Percentiles rank a stretch among this genome's conserved stretches.
phyloP scores from a whole-genome alignment of 768 basidiomycete species.

The Lactifluus subvellereus region DNA sequence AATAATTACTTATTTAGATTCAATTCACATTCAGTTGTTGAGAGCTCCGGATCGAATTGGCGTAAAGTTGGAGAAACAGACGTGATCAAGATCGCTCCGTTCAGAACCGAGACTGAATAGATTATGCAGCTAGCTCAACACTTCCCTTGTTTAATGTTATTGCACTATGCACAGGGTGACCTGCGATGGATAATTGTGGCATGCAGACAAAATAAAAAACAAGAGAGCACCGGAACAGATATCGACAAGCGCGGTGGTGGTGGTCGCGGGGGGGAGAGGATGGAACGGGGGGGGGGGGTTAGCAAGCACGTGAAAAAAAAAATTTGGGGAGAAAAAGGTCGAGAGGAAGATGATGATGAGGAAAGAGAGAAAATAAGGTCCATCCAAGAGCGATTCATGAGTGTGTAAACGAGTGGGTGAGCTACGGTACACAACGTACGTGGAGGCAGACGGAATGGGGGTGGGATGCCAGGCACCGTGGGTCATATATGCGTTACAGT shows the following conservation, averaged over 20 bases:
- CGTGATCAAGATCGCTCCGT: neutral
- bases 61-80: neutral
- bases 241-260: slow-evolving; percentile 19
- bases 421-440: slow-evolving; percentile 24
- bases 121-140: slow-evolving; percentile 26
- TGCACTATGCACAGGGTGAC: slow-evolving; percentile 25
- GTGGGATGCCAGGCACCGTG: slow-evolving; percentile 19
- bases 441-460: slow-evolving; percentile 14
- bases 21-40: neutral
- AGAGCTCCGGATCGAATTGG: neutral
- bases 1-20: slow-evolving; percentile 5
- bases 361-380: slow-evolving; percentile 7
- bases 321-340: neutral
- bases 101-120: slow-evolving; percentile 8
- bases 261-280: slow-evolving; percentile 2
- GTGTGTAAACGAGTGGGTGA: slow-evolving; percentile 25
- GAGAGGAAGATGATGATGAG: slow-evolving; percentile 16
- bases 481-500: slow-evolving; percentile 27
- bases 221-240: slow-evolving; percentile 25
- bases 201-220: slow-evolving; percentile 27
- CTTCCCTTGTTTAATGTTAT: slow-evolving; percentile 26
- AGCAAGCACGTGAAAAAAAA: slow-evolving; percentile 21
- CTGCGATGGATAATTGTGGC: slow-evolving; percentile 25
- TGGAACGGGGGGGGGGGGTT: slow-evolving; percentile 12
- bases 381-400: slow-evolving; percentile 26